Percentiles rank a stretch among this genome's conserved stretches.
Evolutionary conservation across 345 rosid species (phyloP).

Genomic region (Bruguiera gymnorhiza): DNA sequence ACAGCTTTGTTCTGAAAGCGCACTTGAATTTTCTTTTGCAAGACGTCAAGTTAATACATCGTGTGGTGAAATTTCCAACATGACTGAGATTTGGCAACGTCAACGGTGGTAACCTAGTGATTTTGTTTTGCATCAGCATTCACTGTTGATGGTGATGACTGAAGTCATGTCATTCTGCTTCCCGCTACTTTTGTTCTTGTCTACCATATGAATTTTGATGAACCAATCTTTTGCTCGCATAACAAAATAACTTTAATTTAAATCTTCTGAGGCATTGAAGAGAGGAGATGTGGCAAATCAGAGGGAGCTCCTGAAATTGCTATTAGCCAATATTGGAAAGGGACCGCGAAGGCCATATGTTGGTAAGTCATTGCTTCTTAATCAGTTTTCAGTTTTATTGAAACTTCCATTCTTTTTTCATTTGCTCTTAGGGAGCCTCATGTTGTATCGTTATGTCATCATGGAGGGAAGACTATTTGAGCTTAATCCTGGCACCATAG

Average conservation of each 20-base stretch:
- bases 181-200: background rate
- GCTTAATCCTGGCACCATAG: constrained; percentile 50
- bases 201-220: background rate
- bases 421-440: background rate
- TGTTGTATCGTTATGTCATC: constrained; percentile 11
- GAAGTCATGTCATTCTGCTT: background rate
- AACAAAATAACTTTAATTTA: constrained; percentile 7
- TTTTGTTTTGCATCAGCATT: background rate
- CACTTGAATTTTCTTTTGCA: background rate
- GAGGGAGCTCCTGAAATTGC: constrained; percentile 88
- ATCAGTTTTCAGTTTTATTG: constrained; percentile 2
- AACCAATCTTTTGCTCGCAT: constrained; percentile 9
- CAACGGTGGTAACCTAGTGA: background rate
- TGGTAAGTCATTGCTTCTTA: constrained; percentile 37
- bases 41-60: background rate
- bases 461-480: constrained; percentile 36
- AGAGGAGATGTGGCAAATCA: constrained; percentile 98
- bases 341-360: constrained; percentile 32
- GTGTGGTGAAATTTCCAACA: background rate
- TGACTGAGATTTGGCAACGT: background rate
- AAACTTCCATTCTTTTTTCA: background rate
- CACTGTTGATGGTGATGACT: background rate
- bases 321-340: constrained; percentile 73
- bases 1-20: too few relatives aligned
- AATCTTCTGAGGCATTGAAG: constrained; percentile 41